A percentile compares a stretch with the other conserved stretches of the same genome.
Evolutionary conservation across 257 asterid genomes (phyloP).

Genomic region (Nicotiana tomentosiformis): DNA sequence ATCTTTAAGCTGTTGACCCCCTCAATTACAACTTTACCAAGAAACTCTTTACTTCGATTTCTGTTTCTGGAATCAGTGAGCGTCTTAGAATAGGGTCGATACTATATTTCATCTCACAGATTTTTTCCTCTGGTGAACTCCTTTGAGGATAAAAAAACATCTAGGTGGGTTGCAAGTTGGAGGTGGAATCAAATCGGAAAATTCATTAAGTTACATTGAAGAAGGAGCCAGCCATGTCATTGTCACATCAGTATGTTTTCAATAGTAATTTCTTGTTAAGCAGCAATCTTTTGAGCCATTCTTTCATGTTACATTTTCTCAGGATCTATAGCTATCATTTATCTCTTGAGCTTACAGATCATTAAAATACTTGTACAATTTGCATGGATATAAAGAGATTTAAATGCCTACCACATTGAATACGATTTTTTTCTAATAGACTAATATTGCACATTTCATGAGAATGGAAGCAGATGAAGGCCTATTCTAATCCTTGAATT

Average conservation of each 20-base stretch:
- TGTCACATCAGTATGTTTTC: constrained; percentile 79
- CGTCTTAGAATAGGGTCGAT: constrained; percentile 15
- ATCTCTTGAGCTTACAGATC: not conserved
- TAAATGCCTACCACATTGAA: no score
- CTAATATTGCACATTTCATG: no score
- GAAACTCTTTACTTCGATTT: not conserved
- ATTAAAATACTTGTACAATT: no score
- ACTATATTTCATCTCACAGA: constrained; percentile 20
- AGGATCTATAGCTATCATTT: not conserved
- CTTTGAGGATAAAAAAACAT: constrained; percentile 26
- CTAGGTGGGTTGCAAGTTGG: constrained; percentile 98
- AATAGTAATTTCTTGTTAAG: not conserved
- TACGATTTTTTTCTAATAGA: no score
- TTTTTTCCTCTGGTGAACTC: constrained; percentile 34
- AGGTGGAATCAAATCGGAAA: constrained; percentile 78
- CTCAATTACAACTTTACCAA: not conserved
- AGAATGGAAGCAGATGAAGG: no score
- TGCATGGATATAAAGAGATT: no score
- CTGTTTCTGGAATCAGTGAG: not conserved
- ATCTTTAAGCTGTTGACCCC: not conserved
- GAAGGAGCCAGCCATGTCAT: constrained; percentile 98
- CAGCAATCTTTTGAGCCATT: not conserved
- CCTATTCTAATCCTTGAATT: not conserved
- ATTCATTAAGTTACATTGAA: constrained; percentile 71
- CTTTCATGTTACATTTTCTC: not conserved